Evolutionary conservation across 352 stramenopile genomes (phyloP).

Genomic region (Vaucheria bursata): DNA sequence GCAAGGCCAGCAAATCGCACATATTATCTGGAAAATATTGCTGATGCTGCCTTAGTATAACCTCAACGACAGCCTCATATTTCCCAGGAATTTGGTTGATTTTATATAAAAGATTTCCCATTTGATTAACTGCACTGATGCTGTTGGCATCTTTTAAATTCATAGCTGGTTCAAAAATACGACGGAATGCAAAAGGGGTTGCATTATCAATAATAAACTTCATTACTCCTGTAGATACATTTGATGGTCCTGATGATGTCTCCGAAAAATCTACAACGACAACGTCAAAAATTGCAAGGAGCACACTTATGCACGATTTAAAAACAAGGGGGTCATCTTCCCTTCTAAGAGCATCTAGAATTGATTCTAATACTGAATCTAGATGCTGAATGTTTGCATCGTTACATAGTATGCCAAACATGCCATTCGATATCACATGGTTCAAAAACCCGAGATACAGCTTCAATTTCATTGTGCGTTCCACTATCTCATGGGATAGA

Average conservation of each 20-base stretch:
- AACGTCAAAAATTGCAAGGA: slow-evolving; percentile 7
- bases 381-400: slow-evolving; percentile 24
- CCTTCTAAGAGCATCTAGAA: slow-evolving; percentile 11
- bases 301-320: slow-evolving; percentile 34
- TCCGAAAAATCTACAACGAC: not conserved
- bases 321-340: slow-evolving; percentile 24
- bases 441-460: slow-evolving; percentile 34
- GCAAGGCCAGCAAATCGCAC: not conserved
- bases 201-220: slow-evolving; percentile 20
- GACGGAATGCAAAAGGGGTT: slow-evolving; percentile 14
- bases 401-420: slow-evolving; percentile 27
- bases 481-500: slow-evolving; percentile 34
- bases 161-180: slow-evolving; percentile 18
- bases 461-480: slow-evolving; percentile 25
- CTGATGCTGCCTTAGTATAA: not conserved
- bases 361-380: slow-evolving; percentile 25
- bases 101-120: slow-evolving; percentile 22
- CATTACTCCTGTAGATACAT: slow-evolving; percentile 4
- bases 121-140: slow-evolving; percentile 28
- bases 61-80: not conserved
- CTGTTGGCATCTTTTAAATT: slow-evolving; percentile 33
- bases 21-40: not conserved
- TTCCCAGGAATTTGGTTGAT: not conserved
- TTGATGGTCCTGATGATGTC: not conserved
- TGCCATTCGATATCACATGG: slow-evolving; percentile 32